Evolutionary conservation across 352 stramenopile genomes (phyloP).

Genomic region (Phytophthora citrophthora): DNA sequence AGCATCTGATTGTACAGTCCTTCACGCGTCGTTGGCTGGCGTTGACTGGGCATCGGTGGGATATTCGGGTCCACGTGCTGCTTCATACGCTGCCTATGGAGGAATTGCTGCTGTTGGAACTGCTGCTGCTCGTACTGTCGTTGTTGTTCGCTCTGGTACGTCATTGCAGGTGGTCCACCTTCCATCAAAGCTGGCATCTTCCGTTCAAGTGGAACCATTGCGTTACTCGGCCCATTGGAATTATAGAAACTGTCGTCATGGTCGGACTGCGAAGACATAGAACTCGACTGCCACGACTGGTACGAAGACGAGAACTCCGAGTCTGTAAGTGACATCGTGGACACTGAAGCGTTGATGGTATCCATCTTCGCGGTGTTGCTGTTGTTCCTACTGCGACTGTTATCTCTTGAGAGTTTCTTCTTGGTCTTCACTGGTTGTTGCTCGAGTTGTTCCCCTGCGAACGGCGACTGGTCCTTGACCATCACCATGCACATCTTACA

Average conservation of each 20-base stretch:
- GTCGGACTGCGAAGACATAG: conserved; percentile 62
- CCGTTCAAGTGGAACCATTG: conserved; percentile 31
- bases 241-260: conserved; percentile 46
- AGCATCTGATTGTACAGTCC: conserved; percentile 84
- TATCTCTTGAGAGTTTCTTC: conserved; percentile 19
- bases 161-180: conserved; percentile 16
- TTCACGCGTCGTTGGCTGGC: conserved; percentile 36
- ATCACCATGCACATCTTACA: conserved; percentile 80
- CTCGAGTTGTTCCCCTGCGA: conserved; percentile 58
- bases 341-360: conserved; percentile 35
- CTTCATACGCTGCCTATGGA: conserved; percentile 37
- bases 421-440: conserved; percentile 35
- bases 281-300: conserved; percentile 65
- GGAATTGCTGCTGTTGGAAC: conserved; percentile 40
- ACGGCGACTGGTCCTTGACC: conserved; percentile 71
- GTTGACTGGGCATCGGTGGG: conserved; percentile 15
- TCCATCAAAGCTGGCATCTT: conserved; percentile 62
- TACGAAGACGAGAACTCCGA: conserved; percentile 68
- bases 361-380: conserved; percentile 25
- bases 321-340: conserved; percentile 50
- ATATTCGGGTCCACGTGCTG: conserved; percentile 21
- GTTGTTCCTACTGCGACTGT: conserved; percentile 38
- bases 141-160: conserved; percentile 41
- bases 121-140: conserved; percentile 46
- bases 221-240: conserved; percentile 21